Percentiles rank a stretch among this genome's conserved stretches.
Conservation (phyloP, 768 basidiomycete genomes). For the Cyathus striatus region DNA sequence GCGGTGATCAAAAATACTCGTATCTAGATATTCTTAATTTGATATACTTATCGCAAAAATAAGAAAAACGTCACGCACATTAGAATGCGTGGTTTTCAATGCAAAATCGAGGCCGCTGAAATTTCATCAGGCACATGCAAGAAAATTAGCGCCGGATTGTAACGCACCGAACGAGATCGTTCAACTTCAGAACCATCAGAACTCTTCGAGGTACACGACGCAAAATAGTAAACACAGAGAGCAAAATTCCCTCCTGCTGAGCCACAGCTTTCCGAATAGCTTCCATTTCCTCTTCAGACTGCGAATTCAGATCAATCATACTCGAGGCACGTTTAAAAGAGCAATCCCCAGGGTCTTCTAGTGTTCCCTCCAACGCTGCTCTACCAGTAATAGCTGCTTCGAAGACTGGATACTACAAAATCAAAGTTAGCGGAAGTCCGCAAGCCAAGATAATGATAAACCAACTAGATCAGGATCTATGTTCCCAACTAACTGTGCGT, state of each 20-base stretch:
- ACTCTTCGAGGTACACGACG: slow-evolving; percentile 81
- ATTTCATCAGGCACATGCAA: no score
- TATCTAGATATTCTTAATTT: no score
- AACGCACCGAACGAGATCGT: slow-evolving; percentile 75
- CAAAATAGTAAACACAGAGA: slow-evolving; percentile 84
- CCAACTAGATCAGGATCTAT: slow-evolving; percentile 81
- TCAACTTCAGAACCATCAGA: slow-evolving; percentile 80
- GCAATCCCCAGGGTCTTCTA: slow-evolving; percentile 30
- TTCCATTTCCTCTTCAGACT: slow-evolving; percentile 74
- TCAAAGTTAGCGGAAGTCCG: not conserved
- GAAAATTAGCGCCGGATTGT: not conserved
- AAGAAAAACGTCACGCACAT: no score
- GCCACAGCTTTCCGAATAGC: slow-evolving; percentile 80
- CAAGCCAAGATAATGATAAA: slow-evolving; percentile 4
- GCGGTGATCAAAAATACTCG: slow-evolving; percentile 91
- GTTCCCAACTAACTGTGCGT: slow-evolving; percentile 88
- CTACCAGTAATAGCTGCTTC: slow-evolving; percentile 94
- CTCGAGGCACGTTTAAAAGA: slow-evolving; percentile 64
- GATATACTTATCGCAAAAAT: no score
- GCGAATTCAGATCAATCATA: slow-evolving; percentile 70
- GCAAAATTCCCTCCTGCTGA: slow-evolving; percentile 73
- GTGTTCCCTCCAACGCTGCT: slow-evolving; percentile 64
- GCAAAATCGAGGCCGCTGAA: slow-evolving; percentile 75
- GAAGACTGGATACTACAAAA: slow-evolving; percentile 79
- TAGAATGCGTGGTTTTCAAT: slow-evolving; percentile 83